Base-by-base conservation (phyloP, 73 alveolate species). In the Loxodes magnus region DNA sequence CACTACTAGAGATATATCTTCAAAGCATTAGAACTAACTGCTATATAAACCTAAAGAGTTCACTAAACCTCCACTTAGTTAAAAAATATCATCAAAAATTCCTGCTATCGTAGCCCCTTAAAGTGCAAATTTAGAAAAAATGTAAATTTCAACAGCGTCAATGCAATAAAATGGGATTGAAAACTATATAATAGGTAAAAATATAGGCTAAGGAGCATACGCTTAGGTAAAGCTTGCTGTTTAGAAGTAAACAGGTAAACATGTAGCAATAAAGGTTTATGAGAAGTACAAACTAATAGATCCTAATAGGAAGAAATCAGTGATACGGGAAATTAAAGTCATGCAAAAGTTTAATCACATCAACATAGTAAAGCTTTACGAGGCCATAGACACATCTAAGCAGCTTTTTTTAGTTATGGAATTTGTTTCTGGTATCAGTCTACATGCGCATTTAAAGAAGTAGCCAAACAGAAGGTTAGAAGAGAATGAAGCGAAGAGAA, bases 181-280 rank as follows among this genome's bases (percentile, higher is more conserved):
- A 16, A 56, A 64, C 67, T 64, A 64, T 42, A 64, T 21, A 7
- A 52, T 64, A 19, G 77, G 76, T 55, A 42, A 30, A 9, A 28
- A 21, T 3, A 69, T 88, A 16, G 96, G 98, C n/a, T 50, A 66
- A 54, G 98, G 98, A 2, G 85, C 98, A 5, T 88, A 82, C 75
- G 98, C 95, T 5, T 67, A 71, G 20, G 98, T 88, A 19, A 79
- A 76, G 64, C 59, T 78, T 37, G 98, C 93, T 4, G 60, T 64
- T n/a, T 87, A 88, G 43, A 88, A 74, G 39, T 73, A 63, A 16
- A 77, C 86, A 34, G 70, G 67, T 26, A 77, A 67, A 48, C 72
- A 67, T 42, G 84, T 83, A 35, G 97, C 97, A 2, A 71, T 88
- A 37, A 88, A 88, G 52, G 83, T 83, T 37, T 85, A 85, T 64